Conservation (phyloP, 805 yeast species). For the Geotrichum ghanense region DNA sequence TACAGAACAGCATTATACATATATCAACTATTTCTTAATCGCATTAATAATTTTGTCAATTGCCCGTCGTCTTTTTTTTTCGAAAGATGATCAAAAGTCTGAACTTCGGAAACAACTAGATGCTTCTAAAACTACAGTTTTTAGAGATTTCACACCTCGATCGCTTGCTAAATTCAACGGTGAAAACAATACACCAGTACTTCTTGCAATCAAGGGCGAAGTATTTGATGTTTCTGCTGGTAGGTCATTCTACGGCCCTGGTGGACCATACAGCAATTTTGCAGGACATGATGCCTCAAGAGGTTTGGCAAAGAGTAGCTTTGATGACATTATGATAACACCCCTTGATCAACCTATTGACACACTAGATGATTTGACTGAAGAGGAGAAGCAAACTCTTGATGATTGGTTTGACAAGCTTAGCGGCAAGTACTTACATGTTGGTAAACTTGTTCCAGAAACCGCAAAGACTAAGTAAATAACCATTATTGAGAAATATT, state of each 20-base stretch:
- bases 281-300: constrained; percentile 95
- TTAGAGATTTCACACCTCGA: constrained; percentile 54
- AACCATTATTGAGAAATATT: too few species aligned
- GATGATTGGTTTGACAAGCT: constrained; percentile 83
- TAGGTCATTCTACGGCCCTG: constrained; percentile 84
- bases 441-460: constrained; percentile 52
- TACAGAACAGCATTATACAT: neutral
- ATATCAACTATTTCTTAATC: neutral
- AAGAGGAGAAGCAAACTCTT: constrained; percentile 52
- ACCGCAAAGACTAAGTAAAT: neutral
- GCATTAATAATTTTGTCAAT: neutral
- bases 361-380: constrained; percentile 45
- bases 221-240: constrained; percentile 79
- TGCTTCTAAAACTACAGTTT: constrained; percentile 25
- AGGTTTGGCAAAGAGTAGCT: constrained; percentile 81
- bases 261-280: constrained; percentile 88
- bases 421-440: constrained; percentile 64
- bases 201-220: constrained; percentile 72
- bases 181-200: constrained; percentile 64
- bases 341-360: constrained; percentile 74
- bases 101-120: too few species aligned
- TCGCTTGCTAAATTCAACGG: constrained; percentile 73
- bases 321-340: constrained; percentile 56
- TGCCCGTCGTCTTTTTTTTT: neutral
- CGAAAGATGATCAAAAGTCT: too few species aligned